phyloP scores from a whole-genome alignment of 2,329 filamentous ascomycete genomes.

The Fusarium camptoceras region DNA sequence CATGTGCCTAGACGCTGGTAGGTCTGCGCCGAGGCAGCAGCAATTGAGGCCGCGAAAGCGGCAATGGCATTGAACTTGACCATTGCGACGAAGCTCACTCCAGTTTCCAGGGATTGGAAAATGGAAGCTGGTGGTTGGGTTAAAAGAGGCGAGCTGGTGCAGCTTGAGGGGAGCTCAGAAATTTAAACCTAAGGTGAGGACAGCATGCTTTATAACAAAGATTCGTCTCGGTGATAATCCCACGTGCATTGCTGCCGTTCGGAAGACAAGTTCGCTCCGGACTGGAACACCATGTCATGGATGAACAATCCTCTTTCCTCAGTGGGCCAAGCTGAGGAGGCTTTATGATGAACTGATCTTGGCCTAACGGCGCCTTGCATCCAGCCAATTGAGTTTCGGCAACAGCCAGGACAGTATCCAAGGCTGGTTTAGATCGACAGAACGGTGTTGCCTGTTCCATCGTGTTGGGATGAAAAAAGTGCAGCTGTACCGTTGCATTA shows the following conservation, averaged over 20 bases:
- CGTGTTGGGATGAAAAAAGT: conserved; percentile 36
- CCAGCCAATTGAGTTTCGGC: conserved; percentile 33
- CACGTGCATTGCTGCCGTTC: conserved; percentile 37
- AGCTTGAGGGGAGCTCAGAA: conserved; percentile 31
- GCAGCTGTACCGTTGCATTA: conserved; percentile 19
- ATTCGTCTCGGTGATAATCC: conserved; percentile 20
- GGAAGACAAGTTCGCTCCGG: conserved; percentile 29
- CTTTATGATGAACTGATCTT: conserved; percentile 34
- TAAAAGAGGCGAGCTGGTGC: conserved; percentile 22
- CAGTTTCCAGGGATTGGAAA: conserved; percentile 6
- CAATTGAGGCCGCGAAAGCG: conserved; percentile 51
- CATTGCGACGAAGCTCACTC: conserved; percentile 42
- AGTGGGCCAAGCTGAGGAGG: conserved; percentile 39
- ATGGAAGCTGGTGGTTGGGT: conserved; percentile 14
- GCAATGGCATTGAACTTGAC: conserved; percentile 53
- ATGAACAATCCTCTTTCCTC: conserved; percentile 38
- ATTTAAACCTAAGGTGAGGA: conserved; percentile 21
- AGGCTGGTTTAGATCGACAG: conserved; percentile 38
- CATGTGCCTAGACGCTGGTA: conserved; percentile 71
- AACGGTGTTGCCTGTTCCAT: conserved; percentile 35
- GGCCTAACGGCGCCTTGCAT: conserved; percentile 23
- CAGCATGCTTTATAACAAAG: conserved; percentile 41
- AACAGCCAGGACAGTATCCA: conserved; percentile 23
- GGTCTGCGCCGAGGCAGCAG: conserved; percentile 65
- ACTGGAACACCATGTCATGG: conserved; percentile 26